Conservation (phyloP, 75 land plant species). For the Sequoia sempervirens region DNA sequence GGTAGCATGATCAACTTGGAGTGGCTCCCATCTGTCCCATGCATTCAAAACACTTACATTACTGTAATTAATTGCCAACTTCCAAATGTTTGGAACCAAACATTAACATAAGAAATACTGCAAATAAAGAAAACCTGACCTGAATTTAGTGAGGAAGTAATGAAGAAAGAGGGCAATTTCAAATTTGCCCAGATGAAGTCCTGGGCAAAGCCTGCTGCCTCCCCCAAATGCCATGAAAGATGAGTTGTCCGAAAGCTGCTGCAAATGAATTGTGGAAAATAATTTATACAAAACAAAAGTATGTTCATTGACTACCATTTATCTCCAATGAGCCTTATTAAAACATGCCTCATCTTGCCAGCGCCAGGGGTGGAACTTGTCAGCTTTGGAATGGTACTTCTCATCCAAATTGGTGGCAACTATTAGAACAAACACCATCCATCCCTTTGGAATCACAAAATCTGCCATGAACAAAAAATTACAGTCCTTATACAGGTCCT, state of each 20-base stretch:
- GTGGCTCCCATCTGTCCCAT: neutral
- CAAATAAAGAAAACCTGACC: neutral
- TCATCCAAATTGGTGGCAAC: neutral
- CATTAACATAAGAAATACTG: neutral
- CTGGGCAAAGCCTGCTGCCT: no score
- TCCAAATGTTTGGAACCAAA: neutral
- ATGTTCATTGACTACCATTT: neutral
- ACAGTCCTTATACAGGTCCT: neutral
- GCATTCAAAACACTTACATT: neutral
- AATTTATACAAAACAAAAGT: neutral
- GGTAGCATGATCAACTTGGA: neutral
- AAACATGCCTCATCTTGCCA: neutral
- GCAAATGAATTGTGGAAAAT: neutral
- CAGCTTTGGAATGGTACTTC: neutral
- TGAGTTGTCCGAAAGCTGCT: no score
- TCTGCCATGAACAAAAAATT: neutral
- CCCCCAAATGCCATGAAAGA: no score
- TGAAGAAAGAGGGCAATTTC: neutral
- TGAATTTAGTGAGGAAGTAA: neutral
- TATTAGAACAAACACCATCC: neutral
- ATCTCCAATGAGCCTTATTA: no score
- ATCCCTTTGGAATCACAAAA: neutral
- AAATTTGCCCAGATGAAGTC: no score
- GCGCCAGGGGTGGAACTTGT: neutral
- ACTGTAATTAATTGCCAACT: neutral